Evolutionary conservation across 2,329 filamentous ascomycete genomes (phyloP).

Genomic region (Scortechinia acanthostroma): DNA sequence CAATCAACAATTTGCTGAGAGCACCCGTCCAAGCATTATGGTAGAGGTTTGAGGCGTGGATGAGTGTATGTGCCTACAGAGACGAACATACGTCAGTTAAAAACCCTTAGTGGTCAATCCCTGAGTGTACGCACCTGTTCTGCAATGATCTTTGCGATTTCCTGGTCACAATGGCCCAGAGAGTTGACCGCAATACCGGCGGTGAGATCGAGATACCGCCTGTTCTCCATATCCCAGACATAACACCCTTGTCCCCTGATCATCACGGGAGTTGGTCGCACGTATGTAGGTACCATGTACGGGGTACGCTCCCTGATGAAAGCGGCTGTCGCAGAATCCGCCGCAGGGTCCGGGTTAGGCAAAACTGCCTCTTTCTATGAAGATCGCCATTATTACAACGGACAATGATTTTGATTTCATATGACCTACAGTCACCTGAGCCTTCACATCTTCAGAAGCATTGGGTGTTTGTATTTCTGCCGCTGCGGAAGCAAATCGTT

Average conservation of each 20-base stretch:
- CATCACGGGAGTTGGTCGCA: conserved; percentile 83
- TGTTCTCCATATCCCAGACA: conserved; percentile 82
- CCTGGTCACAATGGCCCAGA: conserved; percentile 81
- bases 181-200: conserved; percentile 93
- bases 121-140: conserved; percentile 52
- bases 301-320: conserved; percentile 71
- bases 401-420: background rate
- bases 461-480: too few relatives aligned
- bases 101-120: conserved; percentile 5
- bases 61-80: conserved; percentile 59
- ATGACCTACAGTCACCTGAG: conserved; percentile 10
- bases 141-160: conserved; percentile 66
- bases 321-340: conserved; percentile 68
- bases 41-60: conserved; percentile 94
- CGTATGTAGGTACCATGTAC: conserved; percentile 94
- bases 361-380: conserved; percentile 33
- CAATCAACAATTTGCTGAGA: conserved; percentile 76
- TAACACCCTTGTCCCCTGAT: conserved; percentile 80
- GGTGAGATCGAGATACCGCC: conserved; percentile 88
- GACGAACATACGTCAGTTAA: conserved; percentile 5
- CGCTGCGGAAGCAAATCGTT: conserved; percentile 14
- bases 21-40: conserved; percentile 92
- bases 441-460: conserved; percentile 16
- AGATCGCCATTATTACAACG: background rate
- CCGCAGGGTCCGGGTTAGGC: conserved; percentile 65